Evolutionary conservation across 148 eudicot genomes (phyloP).

Genomic region (Linanthus parryae): DNA sequence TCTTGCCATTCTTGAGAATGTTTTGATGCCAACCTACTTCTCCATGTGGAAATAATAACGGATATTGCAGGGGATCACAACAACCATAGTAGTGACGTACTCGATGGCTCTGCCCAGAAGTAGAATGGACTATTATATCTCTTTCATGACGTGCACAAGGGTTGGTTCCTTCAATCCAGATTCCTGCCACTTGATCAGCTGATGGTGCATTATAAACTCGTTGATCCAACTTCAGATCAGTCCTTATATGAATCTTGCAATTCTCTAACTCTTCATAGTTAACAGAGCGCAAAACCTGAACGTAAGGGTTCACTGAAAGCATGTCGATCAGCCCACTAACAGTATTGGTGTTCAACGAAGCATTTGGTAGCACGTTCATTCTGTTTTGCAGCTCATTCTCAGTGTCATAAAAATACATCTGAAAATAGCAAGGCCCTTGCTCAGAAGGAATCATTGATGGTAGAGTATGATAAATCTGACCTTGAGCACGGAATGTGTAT

Average conservation of each 20-base stretch:
- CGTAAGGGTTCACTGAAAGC: neutral
- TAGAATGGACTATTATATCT: neutral
- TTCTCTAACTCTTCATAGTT: neutral
- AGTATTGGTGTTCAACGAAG: neutral
- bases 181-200: conserved; percentile 1
- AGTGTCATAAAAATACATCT: neutral
- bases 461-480: neutral
- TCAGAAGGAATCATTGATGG: neutral
- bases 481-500: neutral
- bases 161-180: neutral
- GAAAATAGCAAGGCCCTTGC: neutral
- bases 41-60: neutral
- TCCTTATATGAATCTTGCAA: neutral
- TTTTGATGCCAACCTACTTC: neutral
- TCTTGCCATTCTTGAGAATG: neutral
- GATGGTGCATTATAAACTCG: neutral
- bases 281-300: neutral
- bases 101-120: neutral
- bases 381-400: conserved; percentile 1
- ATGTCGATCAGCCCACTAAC: neutral
- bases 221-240: neutral
- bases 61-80: neutral
- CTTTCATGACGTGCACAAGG: neutral
- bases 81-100: neutral
- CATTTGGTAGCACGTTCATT: neutral